Conservation (phyloP, 768 basidiomycete genomes). For the Rhodosporidiobolus odoratus region DNA sequence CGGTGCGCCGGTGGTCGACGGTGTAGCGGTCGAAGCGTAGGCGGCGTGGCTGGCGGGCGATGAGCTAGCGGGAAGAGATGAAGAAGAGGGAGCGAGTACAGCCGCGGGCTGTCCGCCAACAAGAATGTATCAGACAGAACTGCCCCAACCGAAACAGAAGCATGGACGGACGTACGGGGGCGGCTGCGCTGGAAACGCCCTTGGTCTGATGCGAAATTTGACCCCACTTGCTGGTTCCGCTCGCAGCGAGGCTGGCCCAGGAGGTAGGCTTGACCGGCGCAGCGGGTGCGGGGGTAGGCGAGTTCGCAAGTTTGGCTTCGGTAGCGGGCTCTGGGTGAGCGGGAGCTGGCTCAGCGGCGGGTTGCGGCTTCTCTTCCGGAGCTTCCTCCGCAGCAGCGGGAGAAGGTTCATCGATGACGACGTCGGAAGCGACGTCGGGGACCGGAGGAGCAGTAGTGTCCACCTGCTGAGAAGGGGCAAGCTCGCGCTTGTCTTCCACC, state of each 20-base stretch:
- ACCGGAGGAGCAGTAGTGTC: not conserved
- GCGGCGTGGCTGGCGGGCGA: not conserved
- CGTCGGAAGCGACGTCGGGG: not conserved
- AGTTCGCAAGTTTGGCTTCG: too few relatives aligned
- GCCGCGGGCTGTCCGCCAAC: too few relatives aligned
- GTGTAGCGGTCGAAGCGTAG: not conserved
- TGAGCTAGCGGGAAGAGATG: slow-evolving; percentile 20
- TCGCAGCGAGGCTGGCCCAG: slow-evolving; percentile 87
- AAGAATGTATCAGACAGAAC: too few relatives aligned
- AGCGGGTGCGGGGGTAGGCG: not conserved
- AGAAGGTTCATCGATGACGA: not conserved
- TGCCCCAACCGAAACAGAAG: not conserved
- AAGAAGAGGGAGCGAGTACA: not conserved
- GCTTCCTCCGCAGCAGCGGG: not conserved
- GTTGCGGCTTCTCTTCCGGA: not conserved
- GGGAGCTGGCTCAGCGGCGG: not conserved
- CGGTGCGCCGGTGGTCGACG: slow-evolving; percentile 48
- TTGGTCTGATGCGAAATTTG: slow-evolving; percentile 70
- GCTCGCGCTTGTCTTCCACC: not conserved
- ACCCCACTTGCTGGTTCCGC: slow-evolving; percentile 79
- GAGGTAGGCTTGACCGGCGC: slow-evolving; percentile 57
- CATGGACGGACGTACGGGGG: slow-evolving; percentile 32
- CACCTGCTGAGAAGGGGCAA: not conserved
- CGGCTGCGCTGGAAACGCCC: slow-evolving; percentile 62
- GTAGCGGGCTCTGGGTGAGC: too few relatives aligned